Evolutionary conservation across 73 alveolate genomes (phyloP).

Genomic region (Paramecium octaurelia): DNA sequence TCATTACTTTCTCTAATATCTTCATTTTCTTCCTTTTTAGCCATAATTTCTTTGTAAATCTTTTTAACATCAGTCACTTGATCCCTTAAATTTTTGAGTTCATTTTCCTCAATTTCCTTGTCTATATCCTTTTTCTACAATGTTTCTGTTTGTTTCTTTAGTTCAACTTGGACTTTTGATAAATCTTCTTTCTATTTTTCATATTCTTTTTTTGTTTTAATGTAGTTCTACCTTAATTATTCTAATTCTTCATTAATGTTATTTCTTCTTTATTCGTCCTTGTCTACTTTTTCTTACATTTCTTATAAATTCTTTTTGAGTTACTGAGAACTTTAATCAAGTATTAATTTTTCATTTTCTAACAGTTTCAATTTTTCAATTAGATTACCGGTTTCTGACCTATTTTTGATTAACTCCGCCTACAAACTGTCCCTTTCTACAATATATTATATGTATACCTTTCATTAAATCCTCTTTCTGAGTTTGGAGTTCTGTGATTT

Average conservation of each 20-base stretch:
- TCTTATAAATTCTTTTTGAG: slow-evolving; percentile 68
- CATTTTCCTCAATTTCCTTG: slow-evolving; percentile 40
- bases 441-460: neutral
- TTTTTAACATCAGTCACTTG: slow-evolving; percentile 45
- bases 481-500: slow-evolving; percentile 26
- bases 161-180: slow-evolving; percentile 53
- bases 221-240: slow-evolving; percentile 68
- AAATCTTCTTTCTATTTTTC: slow-evolving; percentile 65
- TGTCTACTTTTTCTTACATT: slow-evolving; percentile 64
- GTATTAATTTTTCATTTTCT: slow-evolving; percentile 42
- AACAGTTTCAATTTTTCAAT: slow-evolving; percentile 43
- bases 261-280: slow-evolving; percentile 59
- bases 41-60: neutral
- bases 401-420: neutral
- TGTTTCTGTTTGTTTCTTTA: slow-evolving; percentile 47
- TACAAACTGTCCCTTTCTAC: slow-evolving; percentile 40
- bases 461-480: slow-evolving; percentile 35
- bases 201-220: slow-evolving; percentile 72
- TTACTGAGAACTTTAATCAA: slow-evolving; percentile 22
- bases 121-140: slow-evolving; percentile 67
- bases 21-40: slow-evolving; percentile 16
- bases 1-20: slow-evolving; percentile 42
- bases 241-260: slow-evolving; percentile 65
- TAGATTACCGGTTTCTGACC: neutral
- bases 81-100: slow-evolving; percentile 46